Evolutionary conservation across 306 rosid genomes (phyloP).

Genomic region (Pyrus betulifolia): DNA sequence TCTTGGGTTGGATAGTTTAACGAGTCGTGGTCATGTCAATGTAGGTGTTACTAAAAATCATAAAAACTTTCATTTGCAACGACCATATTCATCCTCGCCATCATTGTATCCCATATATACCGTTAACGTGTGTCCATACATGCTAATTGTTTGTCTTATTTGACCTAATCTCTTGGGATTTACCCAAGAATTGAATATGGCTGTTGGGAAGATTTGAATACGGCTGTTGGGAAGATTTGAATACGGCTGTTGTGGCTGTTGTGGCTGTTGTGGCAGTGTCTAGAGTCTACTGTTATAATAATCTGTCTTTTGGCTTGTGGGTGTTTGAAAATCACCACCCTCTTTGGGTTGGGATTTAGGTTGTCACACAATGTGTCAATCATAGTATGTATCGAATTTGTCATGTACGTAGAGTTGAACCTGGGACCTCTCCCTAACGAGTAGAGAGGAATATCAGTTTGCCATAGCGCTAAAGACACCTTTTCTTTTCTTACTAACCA

Average conservation of each 20-base stretch:
- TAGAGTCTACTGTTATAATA: background rate
- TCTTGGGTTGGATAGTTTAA: background rate
- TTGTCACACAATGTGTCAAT: background rate
- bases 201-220: too few relatives aligned
- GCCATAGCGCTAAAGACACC: too few relatives aligned
- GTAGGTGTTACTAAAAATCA: background rate
- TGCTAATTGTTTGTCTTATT: too few relatives aligned
- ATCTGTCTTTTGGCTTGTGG: background rate
- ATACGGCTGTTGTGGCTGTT: background rate
- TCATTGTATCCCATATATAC: background rate
- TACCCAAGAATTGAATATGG: too few relatives aligned
- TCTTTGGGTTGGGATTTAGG: background rate
- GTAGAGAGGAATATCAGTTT: too few relatives aligned
- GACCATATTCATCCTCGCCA: background rate
- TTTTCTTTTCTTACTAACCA: too few relatives aligned
- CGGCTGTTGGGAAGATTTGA: too few relatives aligned
- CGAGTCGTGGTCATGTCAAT: too few relatives aligned
- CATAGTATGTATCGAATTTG: too few relatives aligned
- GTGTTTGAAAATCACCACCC: background rate
- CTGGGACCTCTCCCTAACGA: too few relatives aligned
- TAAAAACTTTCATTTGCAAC: background rate
- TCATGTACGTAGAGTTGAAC: too few relatives aligned
- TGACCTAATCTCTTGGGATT: too few relatives aligned
- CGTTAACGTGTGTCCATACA: background rate
- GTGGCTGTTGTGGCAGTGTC: background rate